A percentile compares a stretch with the other conserved stretches of the same genome.
Evolutionary conservation across 2,329 filamentous ascomycete genomes (phyloP).

Genomic region (Cercospora canescens): DNA sequence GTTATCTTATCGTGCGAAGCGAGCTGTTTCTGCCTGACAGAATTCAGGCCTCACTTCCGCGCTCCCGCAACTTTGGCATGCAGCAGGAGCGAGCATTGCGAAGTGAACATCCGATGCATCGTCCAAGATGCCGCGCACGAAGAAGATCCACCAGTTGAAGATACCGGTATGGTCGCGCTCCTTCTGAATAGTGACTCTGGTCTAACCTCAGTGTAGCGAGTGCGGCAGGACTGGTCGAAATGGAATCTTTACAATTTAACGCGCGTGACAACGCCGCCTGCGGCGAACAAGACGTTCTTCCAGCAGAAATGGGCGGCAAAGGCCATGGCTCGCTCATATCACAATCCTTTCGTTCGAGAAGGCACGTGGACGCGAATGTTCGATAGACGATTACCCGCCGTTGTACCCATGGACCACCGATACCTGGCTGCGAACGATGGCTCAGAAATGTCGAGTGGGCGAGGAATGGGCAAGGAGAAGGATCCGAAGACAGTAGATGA

Average conservation of each 20-base stretch:
- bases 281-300: slow-evolving; percentile 71
- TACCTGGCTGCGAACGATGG: slow-evolving; percentile 83
- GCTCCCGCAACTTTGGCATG: slow-evolving; percentile 4
- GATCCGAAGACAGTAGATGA: slow-evolving; percentile 15
- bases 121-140: slow-evolving; percentile 46
- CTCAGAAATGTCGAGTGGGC: slow-evolving; percentile 76
- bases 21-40: slow-evolving; percentile 1
- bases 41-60: slow-evolving; percentile 8
- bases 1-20: slow-evolving; percentile 1
- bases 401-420: slow-evolving; percentile 78
- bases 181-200: neutral
- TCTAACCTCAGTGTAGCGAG: slow-evolving; percentile 61
- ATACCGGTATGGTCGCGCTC: slow-evolving; percentile 30
- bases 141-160: slow-evolving; percentile 61
- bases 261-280: slow-evolving; percentile 51
- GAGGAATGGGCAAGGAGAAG: slow-evolving; percentile 69
- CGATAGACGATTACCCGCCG: slow-evolving; percentile 73
- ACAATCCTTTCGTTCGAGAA: slow-evolving; percentile 92
- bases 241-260: slow-evolving; percentile 80
- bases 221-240: slow-evolving; percentile 97
- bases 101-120: slow-evolving; percentile 6
- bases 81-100: neutral
- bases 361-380: slow-evolving; percentile 95
- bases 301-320: slow-evolving; percentile 98
- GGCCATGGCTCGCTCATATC: slow-evolving; percentile 78